A percentile compares a stretch with the other conserved stretches of the same genome.
Evolutionary conservation across 139 green algal species (phyloP).

Genomic region (Trebouxia sp.): DNA sequence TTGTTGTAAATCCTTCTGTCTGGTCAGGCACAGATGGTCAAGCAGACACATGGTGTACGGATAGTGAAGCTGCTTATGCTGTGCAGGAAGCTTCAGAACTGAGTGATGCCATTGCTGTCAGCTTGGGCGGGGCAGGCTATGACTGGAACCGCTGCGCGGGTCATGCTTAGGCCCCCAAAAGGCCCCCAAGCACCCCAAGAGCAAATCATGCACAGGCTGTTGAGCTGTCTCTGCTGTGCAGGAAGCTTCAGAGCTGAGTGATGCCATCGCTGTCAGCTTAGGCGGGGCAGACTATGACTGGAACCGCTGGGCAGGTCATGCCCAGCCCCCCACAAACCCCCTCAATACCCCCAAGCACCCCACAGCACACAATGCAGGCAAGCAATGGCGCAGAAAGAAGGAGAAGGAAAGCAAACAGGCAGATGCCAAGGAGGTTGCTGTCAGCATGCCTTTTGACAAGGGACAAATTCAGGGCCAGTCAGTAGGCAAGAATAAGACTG

Average conservation of each 20-base stretch:
- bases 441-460: too few relatives aligned
- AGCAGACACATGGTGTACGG: too few relatives aligned
- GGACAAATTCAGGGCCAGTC: too few relatives aligned
- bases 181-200: neutral
- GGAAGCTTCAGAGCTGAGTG: neutral
- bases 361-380: too few relatives aligned
- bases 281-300: constrained; percentile 65
- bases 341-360: neutral
- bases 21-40: too few relatives aligned
- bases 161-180: neutral
- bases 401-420: neutral
- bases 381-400: too few relatives aligned
- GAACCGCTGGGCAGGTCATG: constrained; percentile 38
- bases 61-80: too few relatives aligned
- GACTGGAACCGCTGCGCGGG: constrained; percentile 56
- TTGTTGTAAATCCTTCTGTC: too few relatives aligned
- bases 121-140: constrained; percentile 58
- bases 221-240: neutral
- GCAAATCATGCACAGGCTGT: too few relatives aligned
- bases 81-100: neutral
- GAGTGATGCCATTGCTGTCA: constrained; percentile 27
- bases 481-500: too few relatives aligned
- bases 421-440: neutral
- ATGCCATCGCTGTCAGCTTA: constrained; percentile 42
- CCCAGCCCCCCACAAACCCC: constrained; percentile 2